Conservation (phyloP, 2,329 filamentous ascomycete species). For the Colletotrichum sp. region DNA sequence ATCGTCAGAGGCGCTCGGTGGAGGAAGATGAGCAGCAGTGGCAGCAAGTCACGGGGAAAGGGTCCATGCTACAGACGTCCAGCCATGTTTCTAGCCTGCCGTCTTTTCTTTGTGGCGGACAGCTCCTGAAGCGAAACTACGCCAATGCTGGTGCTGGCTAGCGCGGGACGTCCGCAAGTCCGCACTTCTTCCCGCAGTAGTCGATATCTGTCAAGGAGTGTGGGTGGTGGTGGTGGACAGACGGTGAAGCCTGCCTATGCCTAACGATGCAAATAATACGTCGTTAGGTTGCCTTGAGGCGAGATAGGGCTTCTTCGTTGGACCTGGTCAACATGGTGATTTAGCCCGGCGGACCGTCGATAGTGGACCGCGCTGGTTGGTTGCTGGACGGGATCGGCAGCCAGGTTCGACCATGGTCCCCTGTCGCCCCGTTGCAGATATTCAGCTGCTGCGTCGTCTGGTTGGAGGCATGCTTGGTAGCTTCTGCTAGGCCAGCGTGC, state of each 20-base stretch:
- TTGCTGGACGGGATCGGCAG: background rate
- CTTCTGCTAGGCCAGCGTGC: background rate
- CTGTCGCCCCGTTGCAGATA: background rate
- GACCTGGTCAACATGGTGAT: background rate
- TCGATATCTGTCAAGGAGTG: background rate
- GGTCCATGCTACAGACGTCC: background rate
- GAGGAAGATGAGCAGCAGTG: background rate
- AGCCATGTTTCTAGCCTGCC: background rate
- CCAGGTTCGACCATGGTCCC: slow-evolving; percentile 1
- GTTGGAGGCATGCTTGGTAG: background rate
- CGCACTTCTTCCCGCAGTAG: background rate
- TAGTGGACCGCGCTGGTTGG: background rate
- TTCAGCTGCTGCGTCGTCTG: background rate
- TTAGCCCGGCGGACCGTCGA: background rate
- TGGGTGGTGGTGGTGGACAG: background rate
- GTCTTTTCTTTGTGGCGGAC: background rate
- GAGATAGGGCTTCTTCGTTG: background rate
- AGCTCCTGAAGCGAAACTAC: background rate
- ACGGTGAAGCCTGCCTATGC: background rate
- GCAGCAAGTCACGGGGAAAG: background rate
- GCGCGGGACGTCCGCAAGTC: background rate
- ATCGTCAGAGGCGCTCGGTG: background rate
- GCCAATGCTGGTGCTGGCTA: background rate
- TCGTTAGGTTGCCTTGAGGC: background rate
- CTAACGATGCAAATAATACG: background rate